Evolutionary conservation across 2,329 filamentous ascomycete species (phyloP), one percentile per base, ranked within the genome.

Genomic region (Fusarium tricinctum): DNA sequence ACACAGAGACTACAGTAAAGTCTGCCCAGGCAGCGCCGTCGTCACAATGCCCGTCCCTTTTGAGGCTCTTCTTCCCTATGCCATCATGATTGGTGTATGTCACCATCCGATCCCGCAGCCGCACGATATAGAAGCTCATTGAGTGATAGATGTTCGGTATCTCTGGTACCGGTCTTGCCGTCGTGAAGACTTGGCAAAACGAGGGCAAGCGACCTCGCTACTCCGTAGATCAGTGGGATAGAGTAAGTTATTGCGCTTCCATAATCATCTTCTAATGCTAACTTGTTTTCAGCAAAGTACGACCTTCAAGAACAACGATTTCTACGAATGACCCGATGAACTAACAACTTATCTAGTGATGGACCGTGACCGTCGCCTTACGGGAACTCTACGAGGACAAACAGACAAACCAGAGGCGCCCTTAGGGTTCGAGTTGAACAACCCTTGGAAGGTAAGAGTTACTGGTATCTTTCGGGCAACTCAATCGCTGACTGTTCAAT

Each of bases 51-150:
- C 86, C 62, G 80, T 90, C 68, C 88, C 88, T 47, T 90, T 89
- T 80, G 88, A 90, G 79, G 81, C 87, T 49, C 76, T 90, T 70
- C 82, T 90, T 79, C 88, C 88, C 43, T 90, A 89, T 78, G 88
- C 81, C 78, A 89, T 90, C 83, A 86, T 90, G 78, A 78, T 87
- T 73, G 82, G 79, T 75, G 88, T 90, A 84, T 78, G 86, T 77
- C 49, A 30, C 53, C 9, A 22, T 51, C 48, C 48, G 54, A 50
- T 33, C 62, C 42, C 52, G 56, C 56, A 43, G 30, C 35, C 28
- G 51, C 38, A 59, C 44, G 28, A 19, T 26, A 51, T 46, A 20
- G 39, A 50, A 49, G 63, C 75, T 80, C 57, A 80, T 57, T 46
- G 20, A 38, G 50, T 68, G 53, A 9, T 74, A 90, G 88, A 90